Percentiles rank a stretch among this genome's conserved stretches.
Evolutionary conservation across 805 yeast genomes (phyloP).

Genomic region (Saccharomycopsis fermentans): DNA sequence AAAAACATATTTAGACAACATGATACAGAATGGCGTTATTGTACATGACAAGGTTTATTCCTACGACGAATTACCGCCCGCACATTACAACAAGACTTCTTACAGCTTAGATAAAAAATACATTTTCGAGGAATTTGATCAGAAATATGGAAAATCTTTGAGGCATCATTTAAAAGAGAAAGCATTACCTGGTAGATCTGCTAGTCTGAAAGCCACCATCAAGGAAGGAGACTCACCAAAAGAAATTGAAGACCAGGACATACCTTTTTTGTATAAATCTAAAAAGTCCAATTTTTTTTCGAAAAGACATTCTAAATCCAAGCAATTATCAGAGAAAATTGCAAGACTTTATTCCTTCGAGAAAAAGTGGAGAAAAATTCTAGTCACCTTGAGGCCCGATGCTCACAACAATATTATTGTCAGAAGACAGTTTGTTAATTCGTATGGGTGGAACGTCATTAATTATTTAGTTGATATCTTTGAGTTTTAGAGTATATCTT

Average conservation of each 20-base stretch:
- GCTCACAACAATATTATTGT: conserved; percentile 72
- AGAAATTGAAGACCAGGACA: conserved; percentile 5
- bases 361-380: conserved; percentile 53
- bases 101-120: background rate
- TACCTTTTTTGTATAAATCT: conserved; percentile 15
- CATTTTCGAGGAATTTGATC: background rate
- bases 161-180: background rate
- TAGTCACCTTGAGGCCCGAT: conserved; percentile 59
- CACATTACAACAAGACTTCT: conserved; percentile 26
- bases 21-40: conserved; percentile 50
- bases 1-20: conserved; percentile 8
- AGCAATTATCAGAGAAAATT: conserved; percentile 58
- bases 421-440: conserved; percentile 63
- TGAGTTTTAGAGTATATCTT: background rate
- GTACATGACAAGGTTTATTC: conserved; percentile 74
- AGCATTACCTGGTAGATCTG: background rate
- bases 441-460: conserved; percentile 76
- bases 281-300: conserved; percentile 7
- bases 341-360: conserved; percentile 83
- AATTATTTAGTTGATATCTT: conserved; percentile 8
- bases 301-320: conserved; percentile 24
- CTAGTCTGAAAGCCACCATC: background rate
- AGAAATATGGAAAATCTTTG: background rate
- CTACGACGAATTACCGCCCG: conserved; percentile 55
- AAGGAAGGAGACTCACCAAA: background rate